Conservation (phyloP, 768 basidiomycete genomes). For the Gloeopeniophorella convolvens region DNA sequence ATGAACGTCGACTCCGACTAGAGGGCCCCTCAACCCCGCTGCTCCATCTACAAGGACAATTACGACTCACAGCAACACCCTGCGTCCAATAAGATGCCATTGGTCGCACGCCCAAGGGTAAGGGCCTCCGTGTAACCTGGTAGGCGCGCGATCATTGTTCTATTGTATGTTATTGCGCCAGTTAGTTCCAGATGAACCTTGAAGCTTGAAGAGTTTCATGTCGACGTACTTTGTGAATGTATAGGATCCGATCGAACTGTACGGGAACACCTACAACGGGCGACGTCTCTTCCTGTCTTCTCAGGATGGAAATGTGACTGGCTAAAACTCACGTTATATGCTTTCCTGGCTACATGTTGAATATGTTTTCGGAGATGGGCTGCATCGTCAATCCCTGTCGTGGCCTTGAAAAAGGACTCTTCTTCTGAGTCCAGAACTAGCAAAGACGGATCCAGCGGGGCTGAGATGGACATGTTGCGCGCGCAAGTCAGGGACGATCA, state of each 20-base stretch:
- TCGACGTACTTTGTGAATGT: conserved; percentile 23
- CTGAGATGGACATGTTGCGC: neutral
- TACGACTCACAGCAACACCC: conserved; percentile 38
- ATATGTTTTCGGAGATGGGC: conserved; percentile 10
- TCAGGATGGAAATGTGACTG: no score
- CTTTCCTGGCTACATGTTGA: conserved; percentile 3
- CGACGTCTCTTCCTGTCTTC: neutral
- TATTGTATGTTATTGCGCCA: conserved; percentile 10
- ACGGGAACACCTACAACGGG: conserved; percentile 26
- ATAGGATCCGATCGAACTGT: conserved; percentile 27
- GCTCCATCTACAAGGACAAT: neutral
- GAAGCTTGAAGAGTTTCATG: neutral
- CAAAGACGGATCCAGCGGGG: conserved; percentile 5
- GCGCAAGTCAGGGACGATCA: no score
- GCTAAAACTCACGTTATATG: conserved; percentile 1
- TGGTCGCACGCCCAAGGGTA: conserved; percentile 29
- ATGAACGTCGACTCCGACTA: conserved; percentile 38
- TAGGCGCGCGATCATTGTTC: conserved; percentile 23
- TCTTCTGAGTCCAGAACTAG: conserved; percentile 6
- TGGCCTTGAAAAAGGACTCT: conserved; percentile 5
- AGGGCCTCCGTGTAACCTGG: conserved; percentile 29
- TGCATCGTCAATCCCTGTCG: neutral
- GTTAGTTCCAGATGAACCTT: no score
- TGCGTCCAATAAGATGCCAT: conserved; percentile 37
- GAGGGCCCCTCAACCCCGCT: neutral